Evolutionary conservation across 2,329 filamentous ascomycete species (phyloP), one percentile per base, ranked within the genome.

Genomic region (Sporothrix schenckii): DNA sequence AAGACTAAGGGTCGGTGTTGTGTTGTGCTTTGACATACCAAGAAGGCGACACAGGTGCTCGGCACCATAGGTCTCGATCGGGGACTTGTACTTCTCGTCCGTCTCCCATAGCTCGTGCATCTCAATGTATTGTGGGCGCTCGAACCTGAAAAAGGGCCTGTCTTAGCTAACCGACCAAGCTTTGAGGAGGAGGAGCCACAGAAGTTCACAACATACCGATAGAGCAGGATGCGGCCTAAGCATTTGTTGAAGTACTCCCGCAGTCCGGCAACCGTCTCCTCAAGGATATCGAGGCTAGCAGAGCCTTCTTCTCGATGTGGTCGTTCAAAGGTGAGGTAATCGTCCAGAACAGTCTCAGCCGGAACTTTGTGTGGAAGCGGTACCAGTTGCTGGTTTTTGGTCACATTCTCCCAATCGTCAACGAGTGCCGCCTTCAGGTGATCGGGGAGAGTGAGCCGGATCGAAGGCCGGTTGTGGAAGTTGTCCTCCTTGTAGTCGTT

Each of bases 381-480:
- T 44, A 97, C 92, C 4, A 98, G 88, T 77, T 94, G 92, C 75
- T 93, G 88, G 78, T 96, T 95, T 82, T 97, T 98, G 70, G 95
- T 99, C 72, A 99, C 89, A 76, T 97, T 97, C 80, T 99, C 95
- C 95, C 95, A 99, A 79, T 99, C 95, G 78, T 99, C 95, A 27
- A 99, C 95, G 3, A 99, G 88, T 73, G 97, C 86, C 19, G 92
- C 92, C 82, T 98, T 97, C 74, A 99, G 85, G 74, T 91, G 88
- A 77, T 98, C 95, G 0, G 95, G 93, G 74, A 98, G 89, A 66
- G 90, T 86, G 54, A 99, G 87, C 76, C 93, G 92, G 76, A 99
- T 91, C 21, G 93, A 92, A 24, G 94, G 94, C 71, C 93, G 89
- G 73, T 87, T 86, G 77, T 93, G 88, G 78, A 97, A 99, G 4